These are phyloP conservation scores for Smallanthus sonchifolius DNA, from an alignment of 129 eudicot species.

Conservation along the genomic window DNA sequence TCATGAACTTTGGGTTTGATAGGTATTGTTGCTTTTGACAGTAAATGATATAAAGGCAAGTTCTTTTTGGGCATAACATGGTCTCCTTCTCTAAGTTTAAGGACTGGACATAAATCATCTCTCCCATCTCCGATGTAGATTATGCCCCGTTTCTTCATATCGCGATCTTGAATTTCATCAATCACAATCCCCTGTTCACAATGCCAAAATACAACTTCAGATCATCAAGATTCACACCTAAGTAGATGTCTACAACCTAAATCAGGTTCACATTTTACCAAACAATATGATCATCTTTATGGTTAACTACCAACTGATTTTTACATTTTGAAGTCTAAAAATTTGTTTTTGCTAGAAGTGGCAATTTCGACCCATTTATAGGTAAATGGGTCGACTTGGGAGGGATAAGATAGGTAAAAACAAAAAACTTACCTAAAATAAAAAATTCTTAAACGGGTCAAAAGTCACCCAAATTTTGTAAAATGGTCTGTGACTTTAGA, in stretches of 20 bases:
- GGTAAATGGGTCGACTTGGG: too few relatives aligned
- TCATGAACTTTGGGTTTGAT: conserved; percentile 56
- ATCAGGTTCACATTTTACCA: too few relatives aligned
- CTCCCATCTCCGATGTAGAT: conserved; percentile 81
- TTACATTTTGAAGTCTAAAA: too few relatives aligned
- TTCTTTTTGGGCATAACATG: conserved; percentile 71
- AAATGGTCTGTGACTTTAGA: too few relatives aligned
- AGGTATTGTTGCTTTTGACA: conserved; percentile 34
- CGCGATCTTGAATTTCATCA: conserved; percentile 40
- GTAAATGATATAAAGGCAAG: conserved; percentile 41
- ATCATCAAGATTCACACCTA: not conserved
- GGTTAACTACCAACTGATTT: too few relatives aligned
- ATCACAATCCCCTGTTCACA: conserved; percentile 58
- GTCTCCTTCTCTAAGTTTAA: conserved; percentile 63
- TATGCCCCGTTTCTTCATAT: conserved; percentile 31
- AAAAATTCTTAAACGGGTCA: not conserved
- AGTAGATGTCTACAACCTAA: too few relatives aligned
- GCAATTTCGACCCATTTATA: too few relatives aligned
- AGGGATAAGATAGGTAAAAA: not conserved
- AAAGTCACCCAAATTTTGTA: not conserved
- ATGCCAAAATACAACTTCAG: too few relatives aligned
- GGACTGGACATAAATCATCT: conserved; percentile 70
- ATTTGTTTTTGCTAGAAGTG: too few relatives aligned
- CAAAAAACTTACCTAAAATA: not conserved
- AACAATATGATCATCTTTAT: too few relatives aligned